Conservation (phyloP, 2,329 filamentous ascomycete genomes). For the Cladophialophora bantiana region DNA sequence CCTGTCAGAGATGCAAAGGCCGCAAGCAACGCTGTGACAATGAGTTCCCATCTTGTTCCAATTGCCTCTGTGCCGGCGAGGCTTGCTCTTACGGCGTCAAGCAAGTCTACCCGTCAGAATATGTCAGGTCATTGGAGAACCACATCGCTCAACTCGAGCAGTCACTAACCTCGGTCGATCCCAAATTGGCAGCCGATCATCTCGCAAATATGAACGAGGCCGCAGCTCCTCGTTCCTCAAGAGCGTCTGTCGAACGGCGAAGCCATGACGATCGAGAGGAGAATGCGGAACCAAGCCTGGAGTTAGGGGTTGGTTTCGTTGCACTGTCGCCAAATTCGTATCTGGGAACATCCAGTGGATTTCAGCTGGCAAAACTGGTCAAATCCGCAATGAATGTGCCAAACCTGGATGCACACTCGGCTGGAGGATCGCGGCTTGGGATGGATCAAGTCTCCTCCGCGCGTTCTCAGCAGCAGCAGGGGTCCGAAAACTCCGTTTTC, state of each 20-base stretch:
- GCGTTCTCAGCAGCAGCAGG: background rate
- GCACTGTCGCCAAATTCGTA: constrained; percentile 1
- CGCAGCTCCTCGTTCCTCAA: background rate
- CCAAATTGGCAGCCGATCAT: constrained; percentile 5
- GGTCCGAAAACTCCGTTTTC: background rate
- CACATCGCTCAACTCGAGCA: constrained; percentile 1
- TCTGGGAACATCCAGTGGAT: background rate
- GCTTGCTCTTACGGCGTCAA: constrained; percentile 4
- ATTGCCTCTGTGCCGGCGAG: background rate
- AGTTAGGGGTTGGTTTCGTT: background rate
- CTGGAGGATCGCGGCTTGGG: background rate
- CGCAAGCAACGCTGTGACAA: constrained; percentile 6
- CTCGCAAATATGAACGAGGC: background rate
- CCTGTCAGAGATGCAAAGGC: constrained; percentile 1
- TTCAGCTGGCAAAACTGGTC: constrained; percentile 1
- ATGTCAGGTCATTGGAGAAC: constrained; percentile 1
- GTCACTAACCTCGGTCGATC: background rate
- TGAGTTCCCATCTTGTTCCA: constrained; percentile 3
- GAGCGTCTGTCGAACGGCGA: background rate
- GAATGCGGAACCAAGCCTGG: background rate
- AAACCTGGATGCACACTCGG: background rate
- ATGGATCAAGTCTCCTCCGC: background rate
- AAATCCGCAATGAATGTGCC: constrained; percentile 3
- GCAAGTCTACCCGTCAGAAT: constrained; percentile 6
- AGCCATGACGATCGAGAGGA: background rate